These are phyloP conservation scores for Colletotrichum agaves DNA, from an alignment of 2,329 filamentous ascomycete genomes.

Conservation along the genomic window DNA sequence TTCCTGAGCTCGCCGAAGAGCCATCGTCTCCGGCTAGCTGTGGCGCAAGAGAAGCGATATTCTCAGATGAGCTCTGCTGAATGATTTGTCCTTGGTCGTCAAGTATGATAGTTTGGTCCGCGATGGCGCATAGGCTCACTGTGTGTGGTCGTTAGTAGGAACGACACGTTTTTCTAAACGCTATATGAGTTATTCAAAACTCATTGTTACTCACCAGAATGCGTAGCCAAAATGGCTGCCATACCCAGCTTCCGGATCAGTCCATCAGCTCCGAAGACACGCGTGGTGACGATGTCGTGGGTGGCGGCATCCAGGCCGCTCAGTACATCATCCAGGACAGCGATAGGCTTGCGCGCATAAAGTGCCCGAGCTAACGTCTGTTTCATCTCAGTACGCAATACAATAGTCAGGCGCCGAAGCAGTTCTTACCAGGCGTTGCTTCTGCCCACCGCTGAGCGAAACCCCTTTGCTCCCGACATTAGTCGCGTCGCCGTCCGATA, in stretches of 20 bases:
- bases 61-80: constrained; percentile 19
- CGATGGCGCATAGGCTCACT: constrained; percentile 17
- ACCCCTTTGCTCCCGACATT: not conserved
- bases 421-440: not conserved
- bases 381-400: not conserved
- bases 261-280: constrained; percentile 50
- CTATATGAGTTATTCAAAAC: constrained; percentile 4
- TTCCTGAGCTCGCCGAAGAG: constrained; percentile 8
- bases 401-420: not conserved
- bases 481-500: not conserved
- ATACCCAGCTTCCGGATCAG: constrained; percentile 48
- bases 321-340: constrained; percentile 53
- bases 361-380: constrained; percentile 48
- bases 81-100: constrained; percentile 24
- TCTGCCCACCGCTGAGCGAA: not conserved
- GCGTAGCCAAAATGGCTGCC: constrained; percentile 56
- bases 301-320: constrained; percentile 55
- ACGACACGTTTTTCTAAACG: constrained; percentile 16
- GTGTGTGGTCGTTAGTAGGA: constrained; percentile 12
- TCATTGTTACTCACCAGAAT: constrained; percentile 44
- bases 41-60: constrained; percentile 16
- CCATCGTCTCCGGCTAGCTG: constrained; percentile 16
- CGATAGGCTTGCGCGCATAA: constrained; percentile 46
- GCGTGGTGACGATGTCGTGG: constrained; percentile 52
- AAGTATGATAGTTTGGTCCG: constrained; percentile 20